Evolutionary conservation across 768 basidiomycete genomes (phyloP).

Genomic region (Coprinopsis sp.): DNA sequence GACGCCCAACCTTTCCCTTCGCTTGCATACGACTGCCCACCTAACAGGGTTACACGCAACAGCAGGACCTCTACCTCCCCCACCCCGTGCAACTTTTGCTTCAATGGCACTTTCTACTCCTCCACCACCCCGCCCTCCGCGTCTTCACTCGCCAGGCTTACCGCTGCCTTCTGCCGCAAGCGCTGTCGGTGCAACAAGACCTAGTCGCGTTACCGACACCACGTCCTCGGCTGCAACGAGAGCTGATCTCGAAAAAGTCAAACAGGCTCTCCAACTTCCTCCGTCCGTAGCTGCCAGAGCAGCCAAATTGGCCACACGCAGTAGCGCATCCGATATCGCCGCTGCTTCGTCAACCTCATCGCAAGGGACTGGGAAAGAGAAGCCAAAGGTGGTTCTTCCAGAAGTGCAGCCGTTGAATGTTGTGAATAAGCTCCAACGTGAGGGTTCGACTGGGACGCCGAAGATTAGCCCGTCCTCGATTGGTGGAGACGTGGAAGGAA

Average conservation of each 20-base stretch:
- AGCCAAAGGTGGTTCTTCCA: too few relatives aligned
- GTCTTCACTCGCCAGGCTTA: constrained; percentile 51
- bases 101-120: constrained; percentile 40
- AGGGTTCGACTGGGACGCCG: too few relatives aligned
- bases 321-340: constrained; percentile 13
- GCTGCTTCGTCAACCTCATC: background rate
- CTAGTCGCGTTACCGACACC: too few relatives aligned
- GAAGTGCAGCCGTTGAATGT: too few relatives aligned
- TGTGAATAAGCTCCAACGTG: too few relatives aligned
- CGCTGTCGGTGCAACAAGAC: too few relatives aligned
- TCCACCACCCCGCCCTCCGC: constrained; percentile 59
- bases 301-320: constrained; percentile 22
- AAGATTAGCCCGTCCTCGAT: background rate
- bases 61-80: constrained; percentile 69
- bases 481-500: background rate
- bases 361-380: background rate
- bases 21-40: too few relatives aligned
- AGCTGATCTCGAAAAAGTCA: constrained; percentile 53
- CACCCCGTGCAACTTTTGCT: constrained; percentile 53
- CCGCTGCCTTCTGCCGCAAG: too few relatives aligned
- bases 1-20: too few relatives aligned
- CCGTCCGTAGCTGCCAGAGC: constrained; percentile 47
- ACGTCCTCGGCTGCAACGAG: too few relatives aligned
- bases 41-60: constrained; percentile 54
- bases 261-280: constrained; percentile 56